phyloP scores from a whole-genome alignment of 2,329 filamentous ascomycete genomes.

The Endoconidiophora polonica region DNA sequence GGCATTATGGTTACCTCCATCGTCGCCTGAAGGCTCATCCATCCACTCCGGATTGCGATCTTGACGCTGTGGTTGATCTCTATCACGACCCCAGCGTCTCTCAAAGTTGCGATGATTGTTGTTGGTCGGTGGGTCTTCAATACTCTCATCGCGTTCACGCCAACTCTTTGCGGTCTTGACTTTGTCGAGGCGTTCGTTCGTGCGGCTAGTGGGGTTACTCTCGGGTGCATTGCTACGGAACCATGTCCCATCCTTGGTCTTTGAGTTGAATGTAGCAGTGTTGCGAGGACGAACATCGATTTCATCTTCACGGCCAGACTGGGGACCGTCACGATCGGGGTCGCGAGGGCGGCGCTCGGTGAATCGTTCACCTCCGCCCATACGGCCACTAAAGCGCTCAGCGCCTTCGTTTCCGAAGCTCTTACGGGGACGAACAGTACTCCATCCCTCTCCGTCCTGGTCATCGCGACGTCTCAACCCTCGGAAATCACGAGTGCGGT shows the following conservation, averaged over 20 bases:
- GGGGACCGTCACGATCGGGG: slow-evolving; percentile 38
- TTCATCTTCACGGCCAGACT: slow-evolving; percentile 31
- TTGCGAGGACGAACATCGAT: slow-evolving; percentile 35
- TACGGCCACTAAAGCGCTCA: slow-evolving; percentile 51
- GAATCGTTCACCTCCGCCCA: slow-evolving; percentile 35
- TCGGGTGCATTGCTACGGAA: slow-evolving; percentile 40
- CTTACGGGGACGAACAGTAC: slow-evolving; percentile 54
- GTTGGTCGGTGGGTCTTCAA: slow-evolving; percentile 41
- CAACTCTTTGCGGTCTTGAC: slow-evolving; percentile 34
- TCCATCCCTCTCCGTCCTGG: slow-evolving; percentile 56
- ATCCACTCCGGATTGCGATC: slow-evolving; percentile 88
- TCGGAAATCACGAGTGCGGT: slow-evolving; percentile 30
- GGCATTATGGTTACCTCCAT: slow-evolving; percentile 56
- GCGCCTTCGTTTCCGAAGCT: slow-evolving; percentile 57
- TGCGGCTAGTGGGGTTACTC: slow-evolving; percentile 20
- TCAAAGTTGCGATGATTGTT: slow-evolving; percentile 22
- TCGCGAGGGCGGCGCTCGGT: slow-evolving; percentile 32
- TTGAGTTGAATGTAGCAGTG: slow-evolving; percentile 30
- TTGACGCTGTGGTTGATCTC: slow-evolving; percentile 34
- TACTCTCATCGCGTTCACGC: slow-evolving; percentile 35
- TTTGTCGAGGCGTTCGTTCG: slow-evolving; percentile 39
- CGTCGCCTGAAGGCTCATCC: slow-evolving; percentile 55
- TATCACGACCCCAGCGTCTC: slow-evolving; percentile 39
- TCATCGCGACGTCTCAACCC: slow-evolving; percentile 36
- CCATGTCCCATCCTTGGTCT: slow-evolving; percentile 60